Percentiles rank a stretch among this genome's conserved stretches.
phyloP scores from a whole-genome alignment of 495 filamentous ascomycete species.

The Rusavskia elegans region DNA sequence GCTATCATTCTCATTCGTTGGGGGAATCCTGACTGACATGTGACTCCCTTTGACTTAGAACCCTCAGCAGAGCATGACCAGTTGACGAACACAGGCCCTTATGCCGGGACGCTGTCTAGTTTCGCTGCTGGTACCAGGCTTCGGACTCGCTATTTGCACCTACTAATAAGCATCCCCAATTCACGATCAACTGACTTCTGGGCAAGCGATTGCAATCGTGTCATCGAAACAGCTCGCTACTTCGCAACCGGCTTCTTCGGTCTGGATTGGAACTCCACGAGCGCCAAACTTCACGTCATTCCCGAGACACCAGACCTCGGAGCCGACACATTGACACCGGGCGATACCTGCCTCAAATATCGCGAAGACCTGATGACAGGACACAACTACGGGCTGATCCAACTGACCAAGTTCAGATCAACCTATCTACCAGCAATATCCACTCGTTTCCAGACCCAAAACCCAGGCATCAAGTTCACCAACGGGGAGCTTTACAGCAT shows the following conservation, averaged over 20 bases:
- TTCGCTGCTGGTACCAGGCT: conserved; percentile 43
- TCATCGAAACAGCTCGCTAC: conserved; percentile 41
- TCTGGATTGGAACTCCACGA: conserved; percentile 26
- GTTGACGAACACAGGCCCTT: conserved; percentile 41
- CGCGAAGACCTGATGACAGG: conserved; percentile 27
- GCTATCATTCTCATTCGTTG: background rate
- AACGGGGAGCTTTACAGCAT: conserved; percentile 39
- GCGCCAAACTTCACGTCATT: conserved; percentile 31
- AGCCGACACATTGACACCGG: conserved; percentile 42
- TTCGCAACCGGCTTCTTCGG: conserved; percentile 43
- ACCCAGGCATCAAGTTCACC: conserved; percentile 23
- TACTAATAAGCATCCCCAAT: conserved; percentile 14
- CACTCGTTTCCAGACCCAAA: conserved; percentile 27
- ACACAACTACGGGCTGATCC: conserved; percentile 31
- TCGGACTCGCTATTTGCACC: conserved; percentile 34
- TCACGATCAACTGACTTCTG: conserved; percentile 24
- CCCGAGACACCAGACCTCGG: conserved; percentile 32
- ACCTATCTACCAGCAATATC: conserved; percentile 33
- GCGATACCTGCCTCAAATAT: conserved; percentile 39
- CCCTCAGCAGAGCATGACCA: conserved; percentile 28
- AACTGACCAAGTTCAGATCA: conserved; percentile 29
- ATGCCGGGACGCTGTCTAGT: conserved; percentile 35
- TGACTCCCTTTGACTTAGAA: background rate
- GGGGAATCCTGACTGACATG: background rate
- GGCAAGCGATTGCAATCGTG: conserved; percentile 39